Evolutionary conservation across 2,329 filamentous ascomycete species (phyloP).

Genomic region (Nakataea oryzae): DNA sequence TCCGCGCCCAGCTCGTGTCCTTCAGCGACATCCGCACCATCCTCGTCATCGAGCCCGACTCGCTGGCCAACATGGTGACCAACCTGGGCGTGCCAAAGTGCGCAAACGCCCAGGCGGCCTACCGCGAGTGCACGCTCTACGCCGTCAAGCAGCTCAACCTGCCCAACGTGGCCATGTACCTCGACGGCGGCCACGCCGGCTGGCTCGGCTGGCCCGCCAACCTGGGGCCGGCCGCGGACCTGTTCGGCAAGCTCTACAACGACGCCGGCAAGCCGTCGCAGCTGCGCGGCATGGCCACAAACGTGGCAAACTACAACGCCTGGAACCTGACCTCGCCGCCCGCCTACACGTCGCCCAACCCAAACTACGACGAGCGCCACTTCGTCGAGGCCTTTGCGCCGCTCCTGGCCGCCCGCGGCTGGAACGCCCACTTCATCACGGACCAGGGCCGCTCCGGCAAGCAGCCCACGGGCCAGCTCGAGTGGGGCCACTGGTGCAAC

Average conservation of each 20-base stretch:
- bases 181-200: slow-evolving; percentile 47
- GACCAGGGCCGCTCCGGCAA: slow-evolving; percentile 42
- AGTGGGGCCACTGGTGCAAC: slow-evolving; percentile 62
- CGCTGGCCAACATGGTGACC: slow-evolving; percentile 48
- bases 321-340: slow-evolving; percentile 30
- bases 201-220: slow-evolving; percentile 50
- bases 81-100: slow-evolving; percentile 42
- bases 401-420: slow-evolving; percentile 39
- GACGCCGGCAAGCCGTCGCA: slow-evolving; percentile 35
- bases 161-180: slow-evolving; percentile 46
- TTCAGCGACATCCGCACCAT: slow-evolving; percentile 31
- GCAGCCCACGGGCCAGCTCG: slow-evolving; percentile 50
- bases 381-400: slow-evolving; percentile 56
- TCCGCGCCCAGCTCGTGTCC: slow-evolving; percentile 27
- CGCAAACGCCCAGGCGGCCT: slow-evolving; percentile 32
- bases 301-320: slow-evolving; percentile 49
- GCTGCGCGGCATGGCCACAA: slow-evolving; percentile 44
- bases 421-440: slow-evolving; percentile 35
- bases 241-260: slow-evolving; percentile 37
- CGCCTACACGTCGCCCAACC: slow-evolving; percentile 31
- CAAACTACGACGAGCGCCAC: slow-evolving; percentile 40
- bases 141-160: slow-evolving; percentile 41
- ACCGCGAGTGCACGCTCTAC: slow-evolving; percentile 38
- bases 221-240: slow-evolving; percentile 32
- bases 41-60: slow-evolving; percentile 44